Percentiles rank a stretch among this genome's conserved stretches.
Conservation (phyloP, 2,329 filamentous ascomycete genomes). For the Thielaviopsis populi region DNA sequence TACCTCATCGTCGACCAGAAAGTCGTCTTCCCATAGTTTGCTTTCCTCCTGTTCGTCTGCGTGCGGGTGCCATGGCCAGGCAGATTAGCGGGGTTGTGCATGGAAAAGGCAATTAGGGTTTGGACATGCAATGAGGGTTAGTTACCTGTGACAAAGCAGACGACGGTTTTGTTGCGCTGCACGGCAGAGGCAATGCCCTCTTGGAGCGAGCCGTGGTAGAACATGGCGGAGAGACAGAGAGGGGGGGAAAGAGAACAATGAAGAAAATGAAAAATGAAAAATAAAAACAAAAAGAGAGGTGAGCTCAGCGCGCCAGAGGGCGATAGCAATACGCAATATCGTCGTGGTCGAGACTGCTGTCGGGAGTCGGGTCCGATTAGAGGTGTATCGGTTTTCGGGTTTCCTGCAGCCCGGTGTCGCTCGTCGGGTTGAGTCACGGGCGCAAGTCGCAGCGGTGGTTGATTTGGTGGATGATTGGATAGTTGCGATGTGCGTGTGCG, state of each 20-base stretch:
- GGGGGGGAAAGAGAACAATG: neutral
- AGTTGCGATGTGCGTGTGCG: too few relatives aligned
- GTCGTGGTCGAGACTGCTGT: too few relatives aligned
- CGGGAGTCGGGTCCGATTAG: too few relatives aligned
- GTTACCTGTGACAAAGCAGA: slow-evolving; percentile 70
- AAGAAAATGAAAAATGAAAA: neutral
- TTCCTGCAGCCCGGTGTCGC: too few relatives aligned
- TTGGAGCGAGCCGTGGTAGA: slow-evolving; percentile 66
- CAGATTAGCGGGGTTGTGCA: neutral
- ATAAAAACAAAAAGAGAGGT: neutral
- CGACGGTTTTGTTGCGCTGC: slow-evolving; percentile 58
- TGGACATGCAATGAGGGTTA: slow-evolving; percentile 6
- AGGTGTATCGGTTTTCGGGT: too few relatives aligned
- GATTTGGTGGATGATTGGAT: too few relatives aligned
- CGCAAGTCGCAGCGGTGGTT: too few relatives aligned
- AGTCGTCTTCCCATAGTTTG: slow-evolving; percentile 56
- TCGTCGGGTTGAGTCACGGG: too few relatives aligned
- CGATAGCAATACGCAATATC: too few relatives aligned
- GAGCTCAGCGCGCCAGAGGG: neutral
- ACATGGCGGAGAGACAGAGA: slow-evolving; percentile 40
- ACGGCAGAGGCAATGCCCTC: slow-evolving; percentile 67
- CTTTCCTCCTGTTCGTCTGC: slow-evolving; percentile 57
- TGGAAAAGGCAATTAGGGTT: neutral
- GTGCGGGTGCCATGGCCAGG: too few relatives aligned
- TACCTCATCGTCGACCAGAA: slow-evolving; percentile 43